phyloP scores from a whole-genome alignment of 1,139 yeast species.

The Taphrina confusa region DNA sequence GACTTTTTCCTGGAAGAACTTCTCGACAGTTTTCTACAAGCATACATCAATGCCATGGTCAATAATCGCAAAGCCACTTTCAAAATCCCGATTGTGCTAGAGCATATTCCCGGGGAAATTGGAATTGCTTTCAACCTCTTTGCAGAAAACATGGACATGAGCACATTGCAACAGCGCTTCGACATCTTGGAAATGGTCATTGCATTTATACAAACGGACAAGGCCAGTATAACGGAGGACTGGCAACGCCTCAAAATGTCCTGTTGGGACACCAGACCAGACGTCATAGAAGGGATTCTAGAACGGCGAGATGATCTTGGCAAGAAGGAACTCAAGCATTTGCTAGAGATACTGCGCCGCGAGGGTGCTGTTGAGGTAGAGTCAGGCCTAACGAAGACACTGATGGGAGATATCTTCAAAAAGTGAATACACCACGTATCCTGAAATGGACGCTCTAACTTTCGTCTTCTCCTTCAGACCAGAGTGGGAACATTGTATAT shows the following conservation, averaged over 20 bases:
- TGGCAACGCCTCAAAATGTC: slow-evolving; percentile 27
- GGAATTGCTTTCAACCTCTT: slow-evolving; percentile 35
- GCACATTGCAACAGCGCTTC: slow-evolving; percentile 32
- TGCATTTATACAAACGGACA: slow-evolving; percentile 32
- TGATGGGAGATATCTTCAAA: slow-evolving; percentile 9
- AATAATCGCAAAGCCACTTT: slow-evolving; percentile 43
- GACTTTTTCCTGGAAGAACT: slow-evolving; percentile 58
- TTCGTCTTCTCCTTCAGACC: no score
- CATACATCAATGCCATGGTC: slow-evolving; percentile 53
- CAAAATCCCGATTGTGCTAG: slow-evolving; percentile 34
- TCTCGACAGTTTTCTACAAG: slow-evolving; percentile 54
- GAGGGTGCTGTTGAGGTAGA: slow-evolving; percentile 4
- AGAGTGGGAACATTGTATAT: no score
- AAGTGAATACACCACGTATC: background rate
- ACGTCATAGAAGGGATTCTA: slow-evolving; percentile 35
- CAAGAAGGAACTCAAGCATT: slow-evolving; percentile 26
- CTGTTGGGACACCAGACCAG: slow-evolving; percentile 36
- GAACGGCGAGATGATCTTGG: slow-evolving; percentile 34
- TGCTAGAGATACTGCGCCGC: slow-evolving; percentile 22
- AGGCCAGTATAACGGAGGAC: slow-evolving; percentile 26
- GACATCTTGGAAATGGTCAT: slow-evolving; percentile 35
- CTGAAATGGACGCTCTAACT: no score
- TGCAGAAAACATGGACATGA: slow-evolving; percentile 33
- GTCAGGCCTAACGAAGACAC: slow-evolving; percentile 3
- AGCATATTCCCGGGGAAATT: slow-evolving; percentile 37